Conservation (phyloP, 2,329 filamentous ascomycete species). For the Neobulgaria alba region DNA sequence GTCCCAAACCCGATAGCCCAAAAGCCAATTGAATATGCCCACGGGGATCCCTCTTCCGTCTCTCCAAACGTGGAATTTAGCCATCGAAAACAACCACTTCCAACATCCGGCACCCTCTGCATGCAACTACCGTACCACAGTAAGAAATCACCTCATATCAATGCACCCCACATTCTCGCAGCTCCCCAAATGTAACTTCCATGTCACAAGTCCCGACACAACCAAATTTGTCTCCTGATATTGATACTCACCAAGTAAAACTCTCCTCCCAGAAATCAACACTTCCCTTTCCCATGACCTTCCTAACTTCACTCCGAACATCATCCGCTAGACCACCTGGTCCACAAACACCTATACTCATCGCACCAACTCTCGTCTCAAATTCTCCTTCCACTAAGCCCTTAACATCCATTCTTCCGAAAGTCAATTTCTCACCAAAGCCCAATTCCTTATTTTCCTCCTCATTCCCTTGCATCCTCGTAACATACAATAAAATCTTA, state of each 20-base stretch:
- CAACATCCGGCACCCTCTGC: too few species aligned
- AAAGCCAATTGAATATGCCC: too few species aligned
- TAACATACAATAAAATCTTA: constrained; percentile 7
- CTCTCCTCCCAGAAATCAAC: constrained; percentile 15
- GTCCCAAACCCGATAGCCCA: too few species aligned
- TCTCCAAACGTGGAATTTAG: too few species aligned
- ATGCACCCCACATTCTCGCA: too few species aligned
- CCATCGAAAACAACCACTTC: too few species aligned
- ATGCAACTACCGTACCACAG: too few species aligned
- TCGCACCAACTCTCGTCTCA: constrained; percentile 10
- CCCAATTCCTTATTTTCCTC: constrained; percentile 1
- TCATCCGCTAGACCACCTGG: constrained; percentile 15
- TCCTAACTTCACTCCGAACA: constrained; percentile 8
- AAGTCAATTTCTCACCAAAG: constrained; percentile 1
- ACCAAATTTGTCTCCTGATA: too few species aligned
- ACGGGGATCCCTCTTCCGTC: too few species aligned
- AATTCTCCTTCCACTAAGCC: constrained; percentile 8
- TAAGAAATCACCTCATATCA: too few species aligned
- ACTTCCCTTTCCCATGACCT: constrained; percentile 8
- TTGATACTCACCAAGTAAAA: constrained; percentile 4
- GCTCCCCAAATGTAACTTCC: too few species aligned
- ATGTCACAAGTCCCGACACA: too few species aligned
- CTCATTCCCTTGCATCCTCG: not conserved
- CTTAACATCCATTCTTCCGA: constrained; percentile 5
- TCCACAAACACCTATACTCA: constrained; percentile 14